These are phyloP conservation scores for Cyberlindnera xylosilytica DNA, from an alignment of 805 yeast species.

Conservation along the genomic window DNA sequence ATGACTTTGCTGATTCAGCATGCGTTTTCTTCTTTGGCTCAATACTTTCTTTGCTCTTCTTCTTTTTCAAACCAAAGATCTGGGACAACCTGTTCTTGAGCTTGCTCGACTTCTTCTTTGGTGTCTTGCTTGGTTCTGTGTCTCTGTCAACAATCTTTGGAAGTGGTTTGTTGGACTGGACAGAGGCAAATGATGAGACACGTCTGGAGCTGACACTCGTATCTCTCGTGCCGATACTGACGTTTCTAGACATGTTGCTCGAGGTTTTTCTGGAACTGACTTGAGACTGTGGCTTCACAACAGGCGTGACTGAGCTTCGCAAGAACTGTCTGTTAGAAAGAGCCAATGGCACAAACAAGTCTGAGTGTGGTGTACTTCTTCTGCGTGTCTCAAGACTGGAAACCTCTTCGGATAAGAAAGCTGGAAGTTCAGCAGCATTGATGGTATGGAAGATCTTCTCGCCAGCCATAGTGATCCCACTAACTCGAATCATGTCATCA, in stretches of 20 bases:
- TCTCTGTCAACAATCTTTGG: slow-evolving; percentile 15
- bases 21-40: not conserved
- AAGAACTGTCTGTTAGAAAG: slow-evolving; percentile 14
- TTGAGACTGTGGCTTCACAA: not conserved
- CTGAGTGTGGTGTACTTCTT: slow-evolving; percentile 11
- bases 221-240: slow-evolving; percentile 12
- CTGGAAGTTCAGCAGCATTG: slow-evolving; percentile 32
- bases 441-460: slow-evolving; percentile 27
- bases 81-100: slow-evolving; percentile 26
- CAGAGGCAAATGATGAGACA: slow-evolving; percentile 21
- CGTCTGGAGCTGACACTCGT: slow-evolving; percentile 17
- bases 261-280: slow-evolving; percentile 12
- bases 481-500: slow-evolving; percentile 27
- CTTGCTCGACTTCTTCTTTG: slow-evolving; percentile 12
- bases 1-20: not conserved
- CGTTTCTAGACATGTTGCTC: slow-evolving; percentile 7
- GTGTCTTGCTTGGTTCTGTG: not conserved
- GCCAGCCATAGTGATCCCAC: slow-evolving; percentile 25
- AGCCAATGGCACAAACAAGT: slow-evolving; percentile 11
- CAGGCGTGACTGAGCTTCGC: not conserved
- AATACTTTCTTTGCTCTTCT: slow-evolving; percentile 1
- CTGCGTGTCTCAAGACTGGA: slow-evolving; percentile 28
- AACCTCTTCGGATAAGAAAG: slow-evolving; percentile 36
- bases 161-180: slow-evolving; percentile 19
- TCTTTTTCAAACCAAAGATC: slow-evolving; percentile 18